Evolutionary conservation across 2,329 filamentous ascomycete species (phyloP).

Genomic region (Teratosphaeria destructans): DNA sequence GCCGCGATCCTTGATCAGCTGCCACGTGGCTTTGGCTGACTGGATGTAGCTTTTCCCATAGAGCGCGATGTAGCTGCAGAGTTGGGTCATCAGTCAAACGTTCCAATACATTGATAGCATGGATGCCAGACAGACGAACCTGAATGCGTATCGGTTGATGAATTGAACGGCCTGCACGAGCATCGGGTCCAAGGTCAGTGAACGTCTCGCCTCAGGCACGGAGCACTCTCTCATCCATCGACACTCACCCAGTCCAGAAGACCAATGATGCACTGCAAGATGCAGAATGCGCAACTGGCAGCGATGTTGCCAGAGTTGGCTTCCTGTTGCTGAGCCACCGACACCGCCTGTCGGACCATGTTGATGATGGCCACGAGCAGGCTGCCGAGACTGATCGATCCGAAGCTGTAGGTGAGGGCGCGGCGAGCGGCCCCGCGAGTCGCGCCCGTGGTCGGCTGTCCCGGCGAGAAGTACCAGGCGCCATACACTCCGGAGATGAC

Average conservation of each 20-base stretch:
- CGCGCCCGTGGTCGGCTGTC: constrained; percentile 61
- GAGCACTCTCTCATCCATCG: no score
- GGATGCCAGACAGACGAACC: background rate
- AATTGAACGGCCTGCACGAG: constrained; percentile 51
- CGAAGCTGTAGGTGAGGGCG: constrained; percentile 82
- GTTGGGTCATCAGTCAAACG: background rate
- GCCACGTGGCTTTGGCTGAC: constrained; percentile 83
- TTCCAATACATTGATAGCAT: background rate
- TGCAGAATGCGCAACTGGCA: constrained; percentile 57
- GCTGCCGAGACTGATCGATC: constrained; percentile 79
- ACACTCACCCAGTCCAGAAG: constrained; percentile 61
- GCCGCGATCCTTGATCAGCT: constrained; percentile 59
- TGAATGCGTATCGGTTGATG: constrained; percentile 59
- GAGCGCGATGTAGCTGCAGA: constrained; percentile 63
- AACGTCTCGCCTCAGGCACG: no score
- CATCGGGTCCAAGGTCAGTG: no score
- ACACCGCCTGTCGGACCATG: constrained; percentile 69
- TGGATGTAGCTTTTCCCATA: constrained; percentile 83
- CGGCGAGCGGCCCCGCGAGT: constrained; percentile 77
- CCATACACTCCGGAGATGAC: constrained; percentile 83
- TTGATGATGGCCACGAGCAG: constrained; percentile 81
- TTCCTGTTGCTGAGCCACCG: constrained; percentile 59
- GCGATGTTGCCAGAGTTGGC: constrained; percentile 59
- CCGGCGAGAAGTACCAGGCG: constrained; percentile 76
- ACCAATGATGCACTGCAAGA: constrained; percentile 65